phyloP scores from a whole-genome alignment of 768 basidiomycete genomes.

The Tylopilus balloui region DNA sequence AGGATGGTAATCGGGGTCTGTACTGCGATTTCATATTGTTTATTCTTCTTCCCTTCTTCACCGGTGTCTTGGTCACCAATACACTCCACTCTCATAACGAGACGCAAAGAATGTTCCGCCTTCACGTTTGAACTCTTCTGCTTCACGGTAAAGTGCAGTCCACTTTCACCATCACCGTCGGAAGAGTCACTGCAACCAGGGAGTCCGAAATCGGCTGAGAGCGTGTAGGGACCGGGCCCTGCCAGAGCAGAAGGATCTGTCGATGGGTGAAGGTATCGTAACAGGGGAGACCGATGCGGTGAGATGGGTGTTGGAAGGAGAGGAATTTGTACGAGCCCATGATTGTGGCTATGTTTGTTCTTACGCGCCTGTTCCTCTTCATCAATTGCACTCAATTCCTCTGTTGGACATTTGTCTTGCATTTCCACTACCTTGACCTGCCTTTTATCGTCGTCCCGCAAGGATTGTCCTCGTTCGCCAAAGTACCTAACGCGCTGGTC shows the following conservation, averaged over 20 bases:
- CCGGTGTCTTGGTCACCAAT: constrained; percentile 63
- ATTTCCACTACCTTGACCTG: constrained; percentile 17
- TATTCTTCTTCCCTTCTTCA: constrained; percentile 66
- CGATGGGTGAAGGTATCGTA: constrained; percentile 12
- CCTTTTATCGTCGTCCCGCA: constrained; percentile 7
- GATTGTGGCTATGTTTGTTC: constrained; percentile 13
- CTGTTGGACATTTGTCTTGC: constrained; percentile 13
- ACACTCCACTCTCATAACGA: constrained; percentile 75
- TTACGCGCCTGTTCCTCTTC: constrained; percentile 7
- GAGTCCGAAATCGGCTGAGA: constrained; percentile 16
- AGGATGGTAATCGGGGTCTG: constrained; percentile 86
- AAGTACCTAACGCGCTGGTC: constrained; percentile 45
- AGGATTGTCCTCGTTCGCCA: background rate
- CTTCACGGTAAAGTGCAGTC: constrained; percentile 71
- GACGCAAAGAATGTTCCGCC: constrained; percentile 74
- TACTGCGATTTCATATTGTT: constrained; percentile 82
- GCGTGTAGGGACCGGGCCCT: constrained; percentile 26
- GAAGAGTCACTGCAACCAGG: constrained; percentile 12
- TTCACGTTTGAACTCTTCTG: constrained; percentile 60
- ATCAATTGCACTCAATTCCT: constrained; percentile 6
- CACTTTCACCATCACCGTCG: constrained; percentile 15
- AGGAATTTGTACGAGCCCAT: constrained; percentile 8
- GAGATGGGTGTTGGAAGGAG: constrained; percentile 29
- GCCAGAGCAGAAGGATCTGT: constrained; percentile 21
- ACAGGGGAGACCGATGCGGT: constrained; percentile 27